Evolutionary conservation across 805 yeast species (phyloP), one percentile per base, ranked within the genome.

Genomic region (Cyberlindnera maclurae): DNA sequence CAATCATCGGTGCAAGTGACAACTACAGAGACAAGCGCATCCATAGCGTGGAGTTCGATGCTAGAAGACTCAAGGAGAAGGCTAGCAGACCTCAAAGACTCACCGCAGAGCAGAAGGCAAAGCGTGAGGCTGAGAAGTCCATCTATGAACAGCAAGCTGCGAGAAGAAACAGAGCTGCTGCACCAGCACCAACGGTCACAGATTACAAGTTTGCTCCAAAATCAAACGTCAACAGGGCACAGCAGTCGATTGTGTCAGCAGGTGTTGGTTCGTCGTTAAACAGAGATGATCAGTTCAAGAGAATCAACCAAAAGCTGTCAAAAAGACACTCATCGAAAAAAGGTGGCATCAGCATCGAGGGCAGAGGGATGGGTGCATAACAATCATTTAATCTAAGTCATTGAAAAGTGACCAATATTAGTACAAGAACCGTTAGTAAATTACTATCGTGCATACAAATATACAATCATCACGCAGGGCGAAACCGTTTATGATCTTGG

Each of bases 1-100:
- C 98, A 33, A 87, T 93, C 45, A 85, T 93, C 72, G 95, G 95
- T 50, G 82, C 95, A 44, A 82, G 94, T 4, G 97, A 90, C 62
- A 87, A 89, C 52, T 90, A 89, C 67, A 79, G 93, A 60, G 96
- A 90, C 62, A 79, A 85, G 63, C 70, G 77, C 44, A 80, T 90
- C 44, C 73, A 73, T 51, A 73, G 79, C 44, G 73, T 77, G 44
- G 77, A 75, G 33, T 88, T 84, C 62, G 82, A 82, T 59, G 73
- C 75, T 7, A 15, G 34, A 11, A 46, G 31, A 39, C 37, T 46
- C 27, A 43, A 39, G 33, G 35, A 30, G 29, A 42, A 41, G 32
- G 37, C 28, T 26, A 27, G 33, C 24, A 55, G 32, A 34, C 46
- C 46, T 33, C 31, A 29, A 9, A 29, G 27, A 15, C 12, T 35